Evolutionary conservation across 495 filamentous ascomycete species (phyloP), one percentile per base, ranked within the genome.

Genomic region (Durotheca rogersii): DNA sequence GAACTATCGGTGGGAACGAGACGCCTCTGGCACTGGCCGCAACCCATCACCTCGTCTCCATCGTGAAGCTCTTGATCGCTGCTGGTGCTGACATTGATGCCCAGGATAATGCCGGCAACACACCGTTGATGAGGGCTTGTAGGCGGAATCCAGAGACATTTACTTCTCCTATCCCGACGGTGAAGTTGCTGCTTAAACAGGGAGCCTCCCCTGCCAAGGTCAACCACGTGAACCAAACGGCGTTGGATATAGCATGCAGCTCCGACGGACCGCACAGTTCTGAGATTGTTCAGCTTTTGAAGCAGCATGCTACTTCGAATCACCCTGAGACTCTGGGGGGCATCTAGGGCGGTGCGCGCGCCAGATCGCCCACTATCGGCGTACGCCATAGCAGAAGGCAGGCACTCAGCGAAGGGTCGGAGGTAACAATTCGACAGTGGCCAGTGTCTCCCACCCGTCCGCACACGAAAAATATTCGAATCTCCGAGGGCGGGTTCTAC

Each of bases 31-130:
- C 40, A 30, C 1, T 37, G n/a, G 52, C 52, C 4, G 47, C 52
- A 5, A 15, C 20, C 9, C 14, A 11, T 5, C 36, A 38, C 6
- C 17, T 32, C 5, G 4, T 32, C 16, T 21, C n/a, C 4, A 18
- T 56, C 10, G 31, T 56, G n/a, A 19, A 55, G 32, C 54, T 60
- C 45, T 38, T 67, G 6, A 45, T 67, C 12, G 41, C 60, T 11
- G 43, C 61, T 17, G 61, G 58, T 4, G 64, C 61, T 0, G 32
- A 40, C 14, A 52, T 65, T 10, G 31, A 57, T 11, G 17, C 46
- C 10, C 23, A 17, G 6, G 18, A 53, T 30, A 2, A 6, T 4
- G 0, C 1, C 17, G 25, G 18, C n/a, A 18, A 17, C 14, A 53
- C 50, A 18, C 50, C 50, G 27, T 42, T 53, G 10, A 53, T 53